phyloP scores from a whole-genome alignment of 352 stramenopile genomes.

The Pythium grandisporangium region DNA sequence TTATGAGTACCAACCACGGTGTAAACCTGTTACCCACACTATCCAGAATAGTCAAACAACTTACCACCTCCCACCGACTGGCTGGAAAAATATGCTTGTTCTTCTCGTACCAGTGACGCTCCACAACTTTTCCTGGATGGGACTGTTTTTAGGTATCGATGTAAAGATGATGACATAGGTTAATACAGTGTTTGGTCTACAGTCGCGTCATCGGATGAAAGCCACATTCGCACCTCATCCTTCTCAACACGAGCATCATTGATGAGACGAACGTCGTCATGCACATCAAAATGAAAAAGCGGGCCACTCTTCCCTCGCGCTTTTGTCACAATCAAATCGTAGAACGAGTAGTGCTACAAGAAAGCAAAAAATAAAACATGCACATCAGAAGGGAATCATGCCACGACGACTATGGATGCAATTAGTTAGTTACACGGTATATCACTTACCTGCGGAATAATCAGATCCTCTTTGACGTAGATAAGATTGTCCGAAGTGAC shows the following conservation, averaged over 20 bases:
- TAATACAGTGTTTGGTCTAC: too few relatives aligned
- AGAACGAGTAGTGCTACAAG: slow-evolving; percentile 94
- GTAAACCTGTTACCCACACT: too few relatives aligned
- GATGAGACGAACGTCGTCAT: slow-evolving; percentile 87
- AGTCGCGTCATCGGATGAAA: too few relatives aligned
- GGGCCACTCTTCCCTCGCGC: slow-evolving; percentile 95
- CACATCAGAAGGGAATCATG: background rate
- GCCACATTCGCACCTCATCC: slow-evolving; percentile 83
- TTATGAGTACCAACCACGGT: too few relatives aligned
- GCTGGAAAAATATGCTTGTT: slow-evolving; percentile 99
- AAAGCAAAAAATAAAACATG: background rate
- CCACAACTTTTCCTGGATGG: slow-evolving; percentile 96
- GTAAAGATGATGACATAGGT: too few relatives aligned
- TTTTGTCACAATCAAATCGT: slow-evolving; percentile 98
- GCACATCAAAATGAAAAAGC: slow-evolving; percentile 97
- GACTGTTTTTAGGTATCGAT: too few relatives aligned
- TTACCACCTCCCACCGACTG: slow-evolving; percentile 94
- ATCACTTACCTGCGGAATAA: slow-evolving; percentile 88
- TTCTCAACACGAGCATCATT: slow-evolving; percentile 95
- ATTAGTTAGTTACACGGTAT: background rate
- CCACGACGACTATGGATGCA: background rate
- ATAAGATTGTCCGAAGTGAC: slow-evolving; percentile 91
- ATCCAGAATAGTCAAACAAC: too few relatives aligned
- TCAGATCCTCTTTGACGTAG: slow-evolving; percentile 99
- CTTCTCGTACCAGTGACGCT: slow-evolving; percentile 97